phyloP scores from a whole-genome alignment of 2,329 filamentous ascomycete species.

The Ophiostoma pallidulum region DNA sequence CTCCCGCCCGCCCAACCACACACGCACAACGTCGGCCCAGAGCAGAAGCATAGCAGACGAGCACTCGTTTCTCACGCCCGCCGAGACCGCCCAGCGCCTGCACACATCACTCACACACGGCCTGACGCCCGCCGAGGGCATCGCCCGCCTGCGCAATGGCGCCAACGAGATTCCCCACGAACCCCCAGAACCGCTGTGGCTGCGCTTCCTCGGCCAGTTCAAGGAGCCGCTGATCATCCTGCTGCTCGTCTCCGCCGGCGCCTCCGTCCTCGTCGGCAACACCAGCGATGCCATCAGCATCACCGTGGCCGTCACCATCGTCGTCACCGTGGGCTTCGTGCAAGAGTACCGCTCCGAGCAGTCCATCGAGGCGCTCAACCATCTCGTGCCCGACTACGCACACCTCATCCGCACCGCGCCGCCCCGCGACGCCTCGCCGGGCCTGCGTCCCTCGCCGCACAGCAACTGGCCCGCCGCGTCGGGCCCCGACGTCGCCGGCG shows the following conservation, averaged over 20 bases:
- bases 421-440: constrained; percentile 21
- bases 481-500: constrained; percentile 18
- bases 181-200: constrained; percentile 85
- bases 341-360: constrained; percentile 98
- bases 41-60: constrained; percentile 45
- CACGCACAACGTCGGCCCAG: constrained; percentile 24
- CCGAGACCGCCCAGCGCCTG: constrained; percentile 68
- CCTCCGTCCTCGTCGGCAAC: constrained; percentile 87
- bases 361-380: constrained; percentile 87
- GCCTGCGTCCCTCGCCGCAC: constrained; percentile 26
- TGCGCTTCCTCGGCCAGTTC: constrained; percentile 93
- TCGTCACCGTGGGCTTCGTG: constrained; percentile 90
- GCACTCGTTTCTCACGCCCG: constrained; percentile 59
- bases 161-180: constrained; percentile 94
- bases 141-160: constrained; percentile 69
- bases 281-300: constrained; percentile 94
- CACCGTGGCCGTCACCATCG: constrained; percentile 89
- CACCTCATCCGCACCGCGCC: constrained; percentile 68
- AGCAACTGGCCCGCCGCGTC: constrained; percentile 36
- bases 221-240: constrained; percentile 90
- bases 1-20: constrained; percentile 14
- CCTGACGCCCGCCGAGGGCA: constrained; percentile 70
- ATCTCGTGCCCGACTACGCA: constrained; percentile 88
- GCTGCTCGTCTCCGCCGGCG: constrained; percentile 77
- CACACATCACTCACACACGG: constrained; percentile 77